A percentile compares a stretch with the other conserved stretches of the same genome.
Conservation (phyloP, 306 rosid species). For the Prunus dulcis region DNA sequence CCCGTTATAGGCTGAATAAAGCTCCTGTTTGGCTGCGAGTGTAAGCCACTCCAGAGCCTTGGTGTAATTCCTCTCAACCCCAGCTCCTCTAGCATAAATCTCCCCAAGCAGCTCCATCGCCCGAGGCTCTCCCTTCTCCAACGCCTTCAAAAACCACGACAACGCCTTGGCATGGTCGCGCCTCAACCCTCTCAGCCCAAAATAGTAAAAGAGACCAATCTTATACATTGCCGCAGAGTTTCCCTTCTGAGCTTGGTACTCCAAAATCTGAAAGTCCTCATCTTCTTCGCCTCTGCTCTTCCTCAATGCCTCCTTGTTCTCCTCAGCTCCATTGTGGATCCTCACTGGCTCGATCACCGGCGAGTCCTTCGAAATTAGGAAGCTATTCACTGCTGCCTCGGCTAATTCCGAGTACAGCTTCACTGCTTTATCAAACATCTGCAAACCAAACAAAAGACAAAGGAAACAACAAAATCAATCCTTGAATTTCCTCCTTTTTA, state of each 20-base stretch:
- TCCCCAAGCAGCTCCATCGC: slow-evolving; percentile 96
- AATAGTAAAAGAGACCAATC: slow-evolving; percentile 92
- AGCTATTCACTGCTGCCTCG: slow-evolving; percentile 86
- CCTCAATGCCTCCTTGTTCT: slow-evolving; percentile 86
- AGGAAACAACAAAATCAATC: background rate
- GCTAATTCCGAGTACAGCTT: slow-evolving; percentile 83
- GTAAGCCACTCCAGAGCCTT: slow-evolving; percentile 93
- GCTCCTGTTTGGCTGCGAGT: slow-evolving; percentile 77
- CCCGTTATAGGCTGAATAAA: slow-evolving; percentile 87
- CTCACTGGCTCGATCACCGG: slow-evolving; percentile 87
- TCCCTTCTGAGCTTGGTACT: slow-evolving; percentile 96
- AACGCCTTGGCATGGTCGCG: slow-evolving; percentile 87
- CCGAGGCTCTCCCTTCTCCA: slow-evolving; percentile 89
- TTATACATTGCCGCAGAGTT: slow-evolving; percentile 91
- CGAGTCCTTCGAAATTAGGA: slow-evolving; percentile 78
- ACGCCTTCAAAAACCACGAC: slow-evolving; percentile 86
- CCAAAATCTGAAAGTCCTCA: slow-evolving; percentile 88
- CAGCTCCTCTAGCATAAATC: slow-evolving; percentile 96
- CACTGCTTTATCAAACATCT: slow-evolving; percentile 87
- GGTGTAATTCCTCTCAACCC: slow-evolving; percentile 88
- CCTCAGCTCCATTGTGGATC: slow-evolving; percentile 89
- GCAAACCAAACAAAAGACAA: background rate
- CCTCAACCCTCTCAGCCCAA: slow-evolving; percentile 88
- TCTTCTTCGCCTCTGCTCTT: slow-evolving; percentile 93
- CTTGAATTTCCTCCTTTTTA: background rate